Conservation (phyloP, 148 eudicot species). For the Fagopyrum homotropicum region DNA sequence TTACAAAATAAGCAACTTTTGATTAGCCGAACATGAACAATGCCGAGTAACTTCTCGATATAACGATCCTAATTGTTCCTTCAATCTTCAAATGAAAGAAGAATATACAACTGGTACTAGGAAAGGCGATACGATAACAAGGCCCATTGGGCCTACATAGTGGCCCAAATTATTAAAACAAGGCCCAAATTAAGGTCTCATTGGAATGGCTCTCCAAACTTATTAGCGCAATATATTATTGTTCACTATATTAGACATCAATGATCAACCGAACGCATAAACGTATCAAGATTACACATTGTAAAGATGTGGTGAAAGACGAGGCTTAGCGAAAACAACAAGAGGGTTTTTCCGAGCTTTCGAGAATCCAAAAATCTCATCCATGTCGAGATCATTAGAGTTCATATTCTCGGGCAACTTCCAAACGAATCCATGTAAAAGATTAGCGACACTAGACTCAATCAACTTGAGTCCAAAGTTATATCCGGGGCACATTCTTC, state of each 20-base stretch:
- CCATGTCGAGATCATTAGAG: slow-evolving; percentile 58
- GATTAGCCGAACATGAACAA: no score
- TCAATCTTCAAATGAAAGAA: no score
- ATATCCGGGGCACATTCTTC: slow-evolving; percentile 94
- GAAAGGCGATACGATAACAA: no score
- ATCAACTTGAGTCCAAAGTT: slow-evolving; percentile 67
- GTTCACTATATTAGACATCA: neutral
- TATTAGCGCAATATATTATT: neutral
- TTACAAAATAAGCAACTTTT: no score
- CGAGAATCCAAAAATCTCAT: slow-evolving; percentile 73
- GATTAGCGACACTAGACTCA: slow-evolving; percentile 66
- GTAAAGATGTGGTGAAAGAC: slow-evolving; percentile 47
- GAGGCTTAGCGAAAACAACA: slow-evolving; percentile 32
- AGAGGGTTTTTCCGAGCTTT: slow-evolving; percentile 69
- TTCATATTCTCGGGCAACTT: slow-evolving; percentile 46
- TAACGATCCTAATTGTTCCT: no score
- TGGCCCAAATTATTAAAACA: no score
- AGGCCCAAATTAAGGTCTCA: no score
- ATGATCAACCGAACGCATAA: neutral
- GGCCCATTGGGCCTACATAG: no score
- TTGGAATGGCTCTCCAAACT: neutral
- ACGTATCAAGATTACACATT: slow-evolving; percentile 9
- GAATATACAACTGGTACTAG: no score
- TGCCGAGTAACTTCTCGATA: no score
- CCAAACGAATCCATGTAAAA: slow-evolving; percentile 79